Conservation (phyloP, 805 yeast species). For the Kluyveromyces dobzhanskii region DNA sequence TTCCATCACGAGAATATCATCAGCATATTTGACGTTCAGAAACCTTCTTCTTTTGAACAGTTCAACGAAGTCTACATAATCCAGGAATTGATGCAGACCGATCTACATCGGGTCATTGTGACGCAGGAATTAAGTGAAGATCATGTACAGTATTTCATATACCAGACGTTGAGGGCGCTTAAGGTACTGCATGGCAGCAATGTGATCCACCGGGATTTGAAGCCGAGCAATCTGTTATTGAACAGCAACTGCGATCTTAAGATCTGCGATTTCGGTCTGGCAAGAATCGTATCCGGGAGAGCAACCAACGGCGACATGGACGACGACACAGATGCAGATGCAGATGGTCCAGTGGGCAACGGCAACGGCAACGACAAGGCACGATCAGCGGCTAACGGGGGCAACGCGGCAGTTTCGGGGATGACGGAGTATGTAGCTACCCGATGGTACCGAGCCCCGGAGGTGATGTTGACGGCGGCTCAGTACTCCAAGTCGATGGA, state of each 20-base stretch:
- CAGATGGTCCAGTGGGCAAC: neutral
- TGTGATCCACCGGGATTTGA: conserved; percentile 86
- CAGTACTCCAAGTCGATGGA: conserved; percentile 93
- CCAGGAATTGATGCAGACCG: conserved; percentile 86
- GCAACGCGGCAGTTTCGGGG: conserved; percentile 9
- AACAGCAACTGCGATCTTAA: conserved; percentile 92
- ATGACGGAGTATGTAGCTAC: conserved; percentile 98
- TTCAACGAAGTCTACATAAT: conserved; percentile 84
- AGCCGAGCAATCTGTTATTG: conserved; percentile 78
- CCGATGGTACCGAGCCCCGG: conserved; percentile 97
- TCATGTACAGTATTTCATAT: conserved; percentile 87
- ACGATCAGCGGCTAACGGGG: conserved; percentile 1
- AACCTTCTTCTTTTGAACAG: conserved; percentile 65
- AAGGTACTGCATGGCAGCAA: conserved; percentile 92
- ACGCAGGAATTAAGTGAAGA: conserved; percentile 83
- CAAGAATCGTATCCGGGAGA: conserved; percentile 35
- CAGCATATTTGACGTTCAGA: conserved; percentile 79
- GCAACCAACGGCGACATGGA: conserved; percentile 10
- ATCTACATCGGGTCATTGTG: conserved; percentile 69
- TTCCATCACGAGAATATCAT: conserved; percentile 93
- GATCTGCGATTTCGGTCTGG: conserved; percentile 90
- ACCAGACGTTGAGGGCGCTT: conserved; percentile 83
- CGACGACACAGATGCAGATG: conserved; percentile 18
- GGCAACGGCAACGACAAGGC: conserved; percentile 19
- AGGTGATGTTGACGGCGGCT: conserved; percentile 90